These are phyloP conservation scores for Lyophyllum semitale DNA, from an alignment of 768 basidiomycete genomes.

Conservation along the genomic window DNA sequence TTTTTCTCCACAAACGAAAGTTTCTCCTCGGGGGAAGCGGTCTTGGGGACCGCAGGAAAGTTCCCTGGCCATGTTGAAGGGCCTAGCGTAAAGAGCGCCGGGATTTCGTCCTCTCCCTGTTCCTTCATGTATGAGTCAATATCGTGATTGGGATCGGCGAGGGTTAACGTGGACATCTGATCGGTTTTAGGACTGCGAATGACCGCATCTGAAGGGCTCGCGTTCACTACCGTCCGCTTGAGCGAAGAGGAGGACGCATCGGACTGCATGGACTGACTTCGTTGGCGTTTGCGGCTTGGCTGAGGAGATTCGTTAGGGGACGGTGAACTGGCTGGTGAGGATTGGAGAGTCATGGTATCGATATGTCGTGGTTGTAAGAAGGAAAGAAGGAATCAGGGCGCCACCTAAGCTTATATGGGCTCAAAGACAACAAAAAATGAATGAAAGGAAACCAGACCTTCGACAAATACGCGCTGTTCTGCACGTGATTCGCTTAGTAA, in stretches of 20 bases:
- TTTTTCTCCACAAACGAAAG: slow-evolving; percentile 49
- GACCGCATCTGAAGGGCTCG: slow-evolving; percentile 44
- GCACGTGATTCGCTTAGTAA: slow-evolving; percentile 11
- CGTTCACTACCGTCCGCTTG: slow-evolving; percentile 81
- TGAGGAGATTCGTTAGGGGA: slow-evolving; percentile 39
- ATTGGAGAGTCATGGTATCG: slow-evolving; percentile 45
- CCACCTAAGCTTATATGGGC: slow-evolving; percentile 8
- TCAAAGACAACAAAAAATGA: slow-evolving; percentile 10
- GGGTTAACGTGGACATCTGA: slow-evolving; percentile 43
- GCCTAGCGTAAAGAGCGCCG: slow-evolving; percentile 28
- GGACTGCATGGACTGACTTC: slow-evolving; percentile 76
- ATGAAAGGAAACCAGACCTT: slow-evolving; percentile 14
- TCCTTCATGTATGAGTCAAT: slow-evolving; percentile 72
- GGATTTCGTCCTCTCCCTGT: slow-evolving; percentile 47
- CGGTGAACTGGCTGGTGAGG: slow-evolving; percentile 49
- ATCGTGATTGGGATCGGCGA: slow-evolving; percentile 48
- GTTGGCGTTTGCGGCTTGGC: slow-evolving; percentile 66
- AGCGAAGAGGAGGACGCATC: slow-evolving; percentile 69
- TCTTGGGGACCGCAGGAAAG: slow-evolving; percentile 17
- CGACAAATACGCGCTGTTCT: neutral
- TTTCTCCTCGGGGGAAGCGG: slow-evolving; percentile 46
- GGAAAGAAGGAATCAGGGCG: slow-evolving; percentile 13
- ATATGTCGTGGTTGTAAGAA: slow-evolving; percentile 6
- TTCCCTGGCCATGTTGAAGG: slow-evolving; percentile 23
- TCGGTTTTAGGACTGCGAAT: slow-evolving; percentile 40